Evolutionary conservation across 2,329 filamentous ascomycete species (phyloP), one percentile per base, ranked within the genome.

Genomic region (Bipolaris cookei): DNA sequence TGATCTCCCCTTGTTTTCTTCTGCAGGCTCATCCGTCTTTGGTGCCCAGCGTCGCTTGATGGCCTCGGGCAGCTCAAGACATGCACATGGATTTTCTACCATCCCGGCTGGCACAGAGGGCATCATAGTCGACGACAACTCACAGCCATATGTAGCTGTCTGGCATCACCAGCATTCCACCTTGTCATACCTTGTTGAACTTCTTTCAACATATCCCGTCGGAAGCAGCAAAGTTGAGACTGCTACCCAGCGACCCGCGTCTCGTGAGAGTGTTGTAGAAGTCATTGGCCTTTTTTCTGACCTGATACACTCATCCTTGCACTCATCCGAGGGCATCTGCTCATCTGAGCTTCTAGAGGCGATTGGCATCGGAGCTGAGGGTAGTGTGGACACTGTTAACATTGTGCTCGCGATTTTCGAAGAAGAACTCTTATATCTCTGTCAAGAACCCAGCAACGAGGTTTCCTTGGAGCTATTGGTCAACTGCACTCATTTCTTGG

Each of bases 361-460:
- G n/a, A 48, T 76, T 23, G 59, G 67, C 10, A 72, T 76, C 37
- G 64, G 80, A 8, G 67, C 85, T 5, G 78, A 79, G 21, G 80
- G 84, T 34, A 87, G 84, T 51, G 77, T 80, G 54, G 94, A 97
- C 72, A 88, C 98, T 50, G 84, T 96, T 50, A 87, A 86, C 10
- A 85, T 97, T 39, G 80, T 98, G 25, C 90, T 92, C 65, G 90
- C 96, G 59, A 91, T 94, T 1, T 88, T 98, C 65, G 95, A 98
- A 66, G 81, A 86, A 65, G 85, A 86, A 61, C 73, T 87, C 2
- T 77, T 83, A 42, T 75, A 76, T 13, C 76, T 81, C 59, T 76
- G 78, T 8, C 75, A 79, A 50, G 77, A 80, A 61, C 85, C 89
- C 39, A 84, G 86, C 13, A 80, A 83, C 35, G 82, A 85, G n/a